Percentiles rank a stretch among this genome's conserved stretches.
phyloP scores from a whole-genome alignment of 306 rosid species.

The Medicago ruthenica region DNA sequence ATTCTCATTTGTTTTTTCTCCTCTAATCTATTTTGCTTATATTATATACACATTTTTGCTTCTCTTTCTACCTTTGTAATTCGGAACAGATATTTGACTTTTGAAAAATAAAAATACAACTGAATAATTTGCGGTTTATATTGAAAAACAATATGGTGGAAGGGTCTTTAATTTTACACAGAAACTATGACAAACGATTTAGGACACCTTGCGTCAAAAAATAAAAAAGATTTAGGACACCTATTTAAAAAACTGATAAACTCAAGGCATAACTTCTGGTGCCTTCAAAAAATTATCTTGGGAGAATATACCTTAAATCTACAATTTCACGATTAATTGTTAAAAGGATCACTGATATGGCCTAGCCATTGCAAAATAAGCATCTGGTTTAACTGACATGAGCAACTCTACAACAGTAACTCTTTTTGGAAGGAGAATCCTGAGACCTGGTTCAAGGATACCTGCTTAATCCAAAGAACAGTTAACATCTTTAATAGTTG shows the following conservation, averaged over 20 bases:
- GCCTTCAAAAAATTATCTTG: slow-evolving; percentile 25
- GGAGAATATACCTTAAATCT: slow-evolving; percentile 16
- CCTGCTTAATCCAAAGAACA: slow-evolving; percentile 57
- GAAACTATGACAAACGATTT: slow-evolving; percentile 30
- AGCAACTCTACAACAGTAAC: slow-evolving; percentile 74
- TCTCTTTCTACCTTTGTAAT: no score
- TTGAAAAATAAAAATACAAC: no score
- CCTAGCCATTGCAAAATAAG: slow-evolving; percentile 79
- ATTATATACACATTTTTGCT: no score
- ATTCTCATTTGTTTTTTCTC: no score
- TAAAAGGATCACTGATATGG: slow-evolving; percentile 43
- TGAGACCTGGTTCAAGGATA: slow-evolving; percentile 76
- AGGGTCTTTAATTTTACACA: background rate
- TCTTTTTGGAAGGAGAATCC: slow-evolving; percentile 56
- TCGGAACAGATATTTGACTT: no score
- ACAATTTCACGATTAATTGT: slow-evolving; percentile 18
- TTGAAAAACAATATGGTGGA: background rate
- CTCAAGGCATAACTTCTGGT: slow-evolving; percentile 20
- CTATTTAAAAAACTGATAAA: slow-evolving; percentile 8
- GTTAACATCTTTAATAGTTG: slow-evolving; percentile 30
- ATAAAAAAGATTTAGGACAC: slow-evolving; percentile 1
- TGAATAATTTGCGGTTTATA: no score
- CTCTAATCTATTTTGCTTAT: no score
- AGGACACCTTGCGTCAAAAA: background rate
- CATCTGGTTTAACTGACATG: slow-evolving; percentile 74